Evolutionary conservation across 768 basidiomycete species (phyloP), one percentile per base, ranked within the genome.

Genomic region (Paxillus ammoniavirescens): DNA sequence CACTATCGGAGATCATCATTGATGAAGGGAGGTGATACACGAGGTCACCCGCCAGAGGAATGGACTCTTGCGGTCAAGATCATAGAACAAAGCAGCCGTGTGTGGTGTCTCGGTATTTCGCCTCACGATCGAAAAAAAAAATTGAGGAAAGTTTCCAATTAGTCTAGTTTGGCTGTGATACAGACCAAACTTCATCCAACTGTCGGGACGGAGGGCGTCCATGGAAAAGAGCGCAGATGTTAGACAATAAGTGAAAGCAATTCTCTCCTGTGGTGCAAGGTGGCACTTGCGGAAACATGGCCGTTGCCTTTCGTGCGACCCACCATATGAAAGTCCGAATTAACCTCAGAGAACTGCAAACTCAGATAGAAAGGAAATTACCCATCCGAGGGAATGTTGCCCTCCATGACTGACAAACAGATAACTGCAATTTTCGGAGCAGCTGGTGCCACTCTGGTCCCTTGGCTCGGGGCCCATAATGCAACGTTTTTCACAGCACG

Each of bases 261-360:
- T 37, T 47, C 51, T 54, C 46, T 31, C 38, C 46, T 30, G 52
- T 60, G 64, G 35, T 56, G 55, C 56, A 59, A 33, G 44, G 58
- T 57, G 59, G 59, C 59, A 47, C 45, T 50, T 59, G 64, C 59
- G 60, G 67, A 60, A 64, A 52, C 58, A 8, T 23, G 31, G 51
- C 51, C 38, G 65, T 63, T 53, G 56, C 48, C 49, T 54, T 38
- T 14, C 38, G 59, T 54, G 54, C 45, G 60, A 65, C 56, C 56
- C 55, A 59, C 66, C 64, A 64, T 56, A 64, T 64, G 62, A 67
- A 67, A 67, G 67, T 67, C 65, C 65, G 67, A 69, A 66, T 5
- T 26, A 26, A 26, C 26, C 26, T 26, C 26, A 50, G 40, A 47
- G 48, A 44, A 45, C 57, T 61, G 64, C 35, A 68, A 66, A 66